These are phyloP conservation scores for Brassica balearica DNA, from an alignment of 441 rosid species.

Conservation along the genomic window DNA sequence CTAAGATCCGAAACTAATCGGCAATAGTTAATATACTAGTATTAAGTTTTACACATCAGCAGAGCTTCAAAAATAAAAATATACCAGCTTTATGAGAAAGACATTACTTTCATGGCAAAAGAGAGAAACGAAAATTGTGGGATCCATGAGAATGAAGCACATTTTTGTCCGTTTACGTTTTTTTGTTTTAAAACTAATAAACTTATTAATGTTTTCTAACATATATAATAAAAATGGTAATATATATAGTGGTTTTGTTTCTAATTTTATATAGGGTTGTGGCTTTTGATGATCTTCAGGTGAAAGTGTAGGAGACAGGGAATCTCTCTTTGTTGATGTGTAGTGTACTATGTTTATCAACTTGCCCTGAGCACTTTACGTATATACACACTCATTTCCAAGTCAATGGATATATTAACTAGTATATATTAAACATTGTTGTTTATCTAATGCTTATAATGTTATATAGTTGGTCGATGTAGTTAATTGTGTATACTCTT, in stretches of 20 bases:
- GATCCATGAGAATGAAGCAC: conserved; percentile 11
- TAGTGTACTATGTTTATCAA: conserved; percentile 43
- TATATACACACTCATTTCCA: conserved; percentile 29
- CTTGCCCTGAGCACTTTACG: conserved; percentile 35
- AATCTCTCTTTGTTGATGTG: conserved; percentile 36
- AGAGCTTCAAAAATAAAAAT: background rate
- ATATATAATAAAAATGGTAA: background rate
- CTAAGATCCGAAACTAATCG: too few species aligned
- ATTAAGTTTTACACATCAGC: background rate
- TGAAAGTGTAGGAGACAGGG: conserved; percentile 41
- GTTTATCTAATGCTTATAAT: conserved; percentile 4
- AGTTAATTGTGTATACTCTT: background rate
- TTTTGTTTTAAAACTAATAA: background rate
- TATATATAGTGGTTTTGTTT: conserved; percentile 14
- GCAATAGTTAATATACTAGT: too few species aligned
- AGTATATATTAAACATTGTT: conserved; percentile 2
- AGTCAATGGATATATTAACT: conserved; percentile 26
- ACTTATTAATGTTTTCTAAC: conserved; percentile 8
- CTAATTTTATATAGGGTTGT: conserved; percentile 20
- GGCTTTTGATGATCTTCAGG: conserved; percentile 45
- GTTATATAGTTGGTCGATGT: conserved; percentile 10
- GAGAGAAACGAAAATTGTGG: conserved; percentile 5
- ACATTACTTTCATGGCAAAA: conserved; percentile 28
- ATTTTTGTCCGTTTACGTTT: background rate
- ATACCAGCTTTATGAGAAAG: conserved; percentile 31